These are phyloP conservation scores for Haberlea rhodopensis DNA, from an alignment of 257 asterid species.

Conservation along the genomic window DNA sequence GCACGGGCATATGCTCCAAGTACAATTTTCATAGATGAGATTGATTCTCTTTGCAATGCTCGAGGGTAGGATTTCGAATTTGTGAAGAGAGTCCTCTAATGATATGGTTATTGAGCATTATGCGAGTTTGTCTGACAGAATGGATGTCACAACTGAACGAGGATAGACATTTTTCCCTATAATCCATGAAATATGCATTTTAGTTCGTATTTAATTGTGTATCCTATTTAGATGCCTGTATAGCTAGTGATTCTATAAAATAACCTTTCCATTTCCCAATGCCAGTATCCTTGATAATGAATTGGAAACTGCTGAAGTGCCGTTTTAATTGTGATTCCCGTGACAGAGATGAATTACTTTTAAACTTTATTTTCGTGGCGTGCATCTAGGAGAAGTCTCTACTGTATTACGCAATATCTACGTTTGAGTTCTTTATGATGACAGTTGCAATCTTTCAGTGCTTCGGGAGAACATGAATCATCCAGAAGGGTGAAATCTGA, in stretches of 20 bases:
- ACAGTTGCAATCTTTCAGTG: constrained; percentile 42
- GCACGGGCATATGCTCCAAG: constrained; percentile 99
- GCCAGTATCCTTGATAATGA: constrained; percentile 10
- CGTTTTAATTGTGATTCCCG: background rate
- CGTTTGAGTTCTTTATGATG: constrained; percentile 20
- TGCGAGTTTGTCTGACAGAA: background rate
- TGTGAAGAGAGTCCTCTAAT: too few species aligned
- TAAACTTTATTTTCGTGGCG: background rate
- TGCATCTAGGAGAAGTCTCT: constrained; percentile 2
- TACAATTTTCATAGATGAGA: constrained; percentile 97
- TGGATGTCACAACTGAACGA: background rate
- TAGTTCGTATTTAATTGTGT: constrained; percentile 3
- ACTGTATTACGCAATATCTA: constrained; percentile 9
- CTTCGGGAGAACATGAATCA: constrained; percentile 98
- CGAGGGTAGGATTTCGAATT: constrained; percentile 74
- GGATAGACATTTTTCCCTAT: background rate
- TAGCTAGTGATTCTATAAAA: background rate
- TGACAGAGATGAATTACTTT: background rate
- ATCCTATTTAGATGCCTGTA: constrained; percentile 10
- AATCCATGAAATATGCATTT: constrained; percentile 1
- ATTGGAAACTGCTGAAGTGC: background rate
- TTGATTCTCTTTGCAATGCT: constrained; percentile 97
- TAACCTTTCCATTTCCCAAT: background rate
- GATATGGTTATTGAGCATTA: too few species aligned
- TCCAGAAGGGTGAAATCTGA: constrained; percentile 94